Percentiles rank a stretch among this genome's conserved stretches.
Evolutionary conservation across 345 rosid species (phyloP).

Genomic region (Eucalyptus lansdowneana): DNA sequence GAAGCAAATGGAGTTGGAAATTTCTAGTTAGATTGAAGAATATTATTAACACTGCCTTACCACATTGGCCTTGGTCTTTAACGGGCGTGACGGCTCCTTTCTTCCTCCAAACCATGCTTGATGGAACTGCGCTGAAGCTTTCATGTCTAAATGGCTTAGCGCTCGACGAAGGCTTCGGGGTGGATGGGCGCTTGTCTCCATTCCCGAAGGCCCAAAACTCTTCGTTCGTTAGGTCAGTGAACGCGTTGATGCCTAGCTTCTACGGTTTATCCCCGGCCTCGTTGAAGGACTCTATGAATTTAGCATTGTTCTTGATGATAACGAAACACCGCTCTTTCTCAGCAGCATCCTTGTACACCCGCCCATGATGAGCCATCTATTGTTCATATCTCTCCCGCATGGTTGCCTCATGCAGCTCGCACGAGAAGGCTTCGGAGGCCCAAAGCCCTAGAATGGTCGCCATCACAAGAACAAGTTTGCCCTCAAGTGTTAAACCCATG

Average conservation of each 20-base stretch:
- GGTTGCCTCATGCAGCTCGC: background rate
- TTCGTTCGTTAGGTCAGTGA: conserved; percentile 16
- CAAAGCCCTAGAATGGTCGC: background rate
- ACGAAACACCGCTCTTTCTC: conserved; percentile 14
- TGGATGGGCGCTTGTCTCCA: background rate
- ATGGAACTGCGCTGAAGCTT: background rate
- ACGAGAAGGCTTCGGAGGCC: background rate
- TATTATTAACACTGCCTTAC: background rate
- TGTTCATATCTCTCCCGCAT: background rate
- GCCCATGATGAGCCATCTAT: background rate
- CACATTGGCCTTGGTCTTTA: background rate
- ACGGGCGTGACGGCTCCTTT: background rate
- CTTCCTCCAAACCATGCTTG: background rate
- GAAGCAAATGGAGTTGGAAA: too few relatives aligned
- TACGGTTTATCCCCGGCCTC: background rate
- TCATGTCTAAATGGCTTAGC: background rate
- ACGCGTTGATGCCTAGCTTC: conserved; percentile 15
- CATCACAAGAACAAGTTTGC: background rate
- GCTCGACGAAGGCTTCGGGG: background rate
- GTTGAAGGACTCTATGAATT: conserved; percentile 13
- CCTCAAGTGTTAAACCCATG: background rate
- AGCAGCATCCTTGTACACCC: background rate
- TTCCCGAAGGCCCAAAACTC: background rate
- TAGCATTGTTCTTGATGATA: conserved; percentile 16
- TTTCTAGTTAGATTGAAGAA: too few relatives aligned